phyloP scores from a whole-genome alignment of 139 green algal genomes.

The Tetraselmis striata region DNA sequence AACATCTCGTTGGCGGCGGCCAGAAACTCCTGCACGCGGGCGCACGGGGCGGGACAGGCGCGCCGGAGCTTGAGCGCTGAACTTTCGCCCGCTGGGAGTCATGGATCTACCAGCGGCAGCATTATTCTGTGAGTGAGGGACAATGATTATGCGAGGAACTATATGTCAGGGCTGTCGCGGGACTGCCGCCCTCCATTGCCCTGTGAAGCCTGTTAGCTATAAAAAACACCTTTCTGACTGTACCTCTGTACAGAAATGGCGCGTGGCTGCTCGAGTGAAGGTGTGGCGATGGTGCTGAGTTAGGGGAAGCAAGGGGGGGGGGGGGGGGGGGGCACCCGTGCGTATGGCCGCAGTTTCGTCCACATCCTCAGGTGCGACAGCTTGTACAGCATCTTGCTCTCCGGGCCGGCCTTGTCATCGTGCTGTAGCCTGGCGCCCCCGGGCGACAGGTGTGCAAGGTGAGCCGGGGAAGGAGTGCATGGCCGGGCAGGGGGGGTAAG shows the following conservation, averaged over 20 bases:
- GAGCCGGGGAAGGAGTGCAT: background rate
- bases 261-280: background rate
- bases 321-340: conserved; percentile 22
- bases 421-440: background rate
- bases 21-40: conserved; percentile 27
- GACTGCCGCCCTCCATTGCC: no score
- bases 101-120: background rate
- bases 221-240: no score
- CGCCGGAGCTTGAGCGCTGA: background rate
- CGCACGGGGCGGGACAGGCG: background rate
- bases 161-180: no score
- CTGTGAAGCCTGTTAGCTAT: no score
- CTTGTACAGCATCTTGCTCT: conserved; percentile 45
- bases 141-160: background rate
- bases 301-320: background rate
- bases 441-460: background rate
- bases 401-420: background rate
- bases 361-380: conserved; percentile 74
- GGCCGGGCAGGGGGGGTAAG: no score
- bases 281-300: background rate
- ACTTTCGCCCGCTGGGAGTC: background rate
- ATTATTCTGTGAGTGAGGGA: background rate
- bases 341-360: conserved; percentile 86
- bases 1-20: conserved; percentile 18
- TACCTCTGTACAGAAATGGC: background rate